Evolutionary conservation across 805 yeast species (phyloP), one percentile per base, ranked within the genome.

Genomic region (Metschnikowia corniflorae): DNA sequence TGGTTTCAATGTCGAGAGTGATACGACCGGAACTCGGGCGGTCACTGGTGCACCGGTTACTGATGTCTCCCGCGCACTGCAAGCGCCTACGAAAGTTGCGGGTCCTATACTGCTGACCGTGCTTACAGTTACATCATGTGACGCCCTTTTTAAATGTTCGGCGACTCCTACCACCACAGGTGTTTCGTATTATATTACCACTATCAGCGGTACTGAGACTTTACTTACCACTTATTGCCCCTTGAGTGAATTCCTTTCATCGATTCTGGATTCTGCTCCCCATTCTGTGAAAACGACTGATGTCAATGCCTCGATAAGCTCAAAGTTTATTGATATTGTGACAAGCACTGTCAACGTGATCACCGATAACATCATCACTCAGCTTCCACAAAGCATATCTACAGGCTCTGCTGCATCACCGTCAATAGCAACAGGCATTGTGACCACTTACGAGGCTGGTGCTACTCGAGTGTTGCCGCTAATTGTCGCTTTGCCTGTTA

Each of bases 311-410:
- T n/a, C n/a, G n/a, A n/a, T n/a, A n/a, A n/a, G n/a, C n/a, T n/a
- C n/a, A n/a, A n/a, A n/a, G n/a, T n/a, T n/a, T n/a, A n/a, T n/a
- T n/a, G n/a, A n/a, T n/a, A n/a, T n/a, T 14, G 26, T 27, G 8
- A 40, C 37, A 19, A 32, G 53, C 20, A 61, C 66, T 6, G 50
- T 66, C 28, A 57, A 68, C 43, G 73, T 67, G n/a, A 67, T 68
- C 35, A 62, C 71, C 18, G 53, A 63, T 47, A 63, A 64, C 49
- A 66, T 68, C 29, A 44, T 58, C 10, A 68, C 73, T 15, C 58
- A 65, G 40, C 46, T 63, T 21, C 5, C 9, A 13, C 50, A 58
- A 26, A 37, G 58, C 12, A 16, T 55, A 9, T 36, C 3, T 3
- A 12, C n/a, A 18, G 16, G 37, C 17, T 18, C 22, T 17, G 13